These are phyloP conservation scores for Zychaea mexicana DNA, from an alignment of 371 early-diverging fungal genomes.

Conservation along the genomic window DNA sequence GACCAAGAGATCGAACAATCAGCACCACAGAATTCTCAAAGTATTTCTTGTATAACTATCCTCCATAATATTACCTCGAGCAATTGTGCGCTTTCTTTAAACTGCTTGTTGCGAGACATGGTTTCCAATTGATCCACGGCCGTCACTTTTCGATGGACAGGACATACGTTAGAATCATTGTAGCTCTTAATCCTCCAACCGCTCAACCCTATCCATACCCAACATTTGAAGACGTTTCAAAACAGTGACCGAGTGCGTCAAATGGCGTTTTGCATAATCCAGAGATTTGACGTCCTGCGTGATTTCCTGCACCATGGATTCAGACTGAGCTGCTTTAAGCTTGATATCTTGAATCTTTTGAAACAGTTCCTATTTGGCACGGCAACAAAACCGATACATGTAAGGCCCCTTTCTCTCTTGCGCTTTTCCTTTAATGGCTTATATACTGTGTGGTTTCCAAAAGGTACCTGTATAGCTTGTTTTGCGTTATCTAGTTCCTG, in stretches of 20 bases:
- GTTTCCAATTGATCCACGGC: conserved; percentile 79
- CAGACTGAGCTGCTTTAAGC: conserved; percentile 81
- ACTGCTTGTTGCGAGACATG: conserved; percentile 69
- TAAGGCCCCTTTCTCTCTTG: too few species aligned
- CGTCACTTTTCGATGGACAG: conserved; percentile 63
- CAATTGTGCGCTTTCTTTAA: conserved; percentile 80
- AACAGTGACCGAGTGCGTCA: conserved; percentile 80
- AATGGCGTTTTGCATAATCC: conserved; percentile 91
- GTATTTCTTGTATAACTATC: neutral
- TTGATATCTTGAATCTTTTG: conserved; percentile 82
- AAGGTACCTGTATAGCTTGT: conserved; percentile 64
- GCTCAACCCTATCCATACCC: too few species aligned
- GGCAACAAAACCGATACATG: too few species aligned
- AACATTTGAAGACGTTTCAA: conserved; percentile 89
- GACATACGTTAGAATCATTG: too few species aligned
- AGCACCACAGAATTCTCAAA: neutral
- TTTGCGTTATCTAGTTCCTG: conserved; percentile 73
- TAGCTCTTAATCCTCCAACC: neutral
- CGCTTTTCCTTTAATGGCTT: too few species aligned
- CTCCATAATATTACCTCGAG: conserved; percentile 55
- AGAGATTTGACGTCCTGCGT: conserved; percentile 94
- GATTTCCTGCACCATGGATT: conserved; percentile 90
- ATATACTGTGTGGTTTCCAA: too few species aligned
- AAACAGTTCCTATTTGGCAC: conserved; percentile 82
- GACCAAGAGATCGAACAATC: neutral